Evolutionary conservation across 345 rosid genomes (phyloP).

Genomic region (Garcia nutans): DNA sequence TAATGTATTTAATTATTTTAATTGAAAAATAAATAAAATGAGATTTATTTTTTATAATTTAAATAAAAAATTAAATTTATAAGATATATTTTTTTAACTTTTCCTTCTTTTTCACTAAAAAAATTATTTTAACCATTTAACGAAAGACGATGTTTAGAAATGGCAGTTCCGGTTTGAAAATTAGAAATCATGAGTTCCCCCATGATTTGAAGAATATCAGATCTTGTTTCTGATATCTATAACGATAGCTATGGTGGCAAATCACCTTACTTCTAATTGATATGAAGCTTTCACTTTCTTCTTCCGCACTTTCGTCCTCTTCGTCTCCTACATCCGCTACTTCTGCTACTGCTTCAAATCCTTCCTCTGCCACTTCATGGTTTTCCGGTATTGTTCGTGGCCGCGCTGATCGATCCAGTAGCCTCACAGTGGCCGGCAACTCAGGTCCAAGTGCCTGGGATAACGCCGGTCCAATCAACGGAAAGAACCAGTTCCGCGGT

Average conservation of each 20-base stretch:
- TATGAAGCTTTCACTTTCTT: constrained; percentile 32
- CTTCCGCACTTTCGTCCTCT: constrained; percentile 14
- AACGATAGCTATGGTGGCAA: constrained; percentile 1
- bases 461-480: constrained; percentile 60
- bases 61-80: too few species aligned
- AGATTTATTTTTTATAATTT: too few species aligned
- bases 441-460: constrained; percentile 29
- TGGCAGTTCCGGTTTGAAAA: too few species aligned
- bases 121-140: too few species aligned
- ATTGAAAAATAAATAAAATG: too few species aligned
- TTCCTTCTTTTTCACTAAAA: too few species aligned
- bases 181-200: too few species aligned
- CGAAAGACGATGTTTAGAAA: too few species aligned
- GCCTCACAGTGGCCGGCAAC: constrained; percentile 38
- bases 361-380: constrained; percentile 36
- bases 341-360: constrained; percentile 17
- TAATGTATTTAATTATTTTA: too few species aligned
- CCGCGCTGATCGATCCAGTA: constrained; percentile 45
- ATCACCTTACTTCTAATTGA: neutral
- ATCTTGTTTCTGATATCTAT: neutral
- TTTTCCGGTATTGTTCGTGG: constrained; percentile 79
- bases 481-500: constrained; percentile 92
- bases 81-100: too few species aligned
- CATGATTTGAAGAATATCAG: neutral
- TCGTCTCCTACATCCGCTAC: constrained; percentile 15